A percentile compares a stretch with the other conserved stretches of the same genome.
These are phyloP conservation scores for Mortierella sp. DNA, from an alignment of 371 early-diverging fungal species.

Conservation along the genomic window DNA sequence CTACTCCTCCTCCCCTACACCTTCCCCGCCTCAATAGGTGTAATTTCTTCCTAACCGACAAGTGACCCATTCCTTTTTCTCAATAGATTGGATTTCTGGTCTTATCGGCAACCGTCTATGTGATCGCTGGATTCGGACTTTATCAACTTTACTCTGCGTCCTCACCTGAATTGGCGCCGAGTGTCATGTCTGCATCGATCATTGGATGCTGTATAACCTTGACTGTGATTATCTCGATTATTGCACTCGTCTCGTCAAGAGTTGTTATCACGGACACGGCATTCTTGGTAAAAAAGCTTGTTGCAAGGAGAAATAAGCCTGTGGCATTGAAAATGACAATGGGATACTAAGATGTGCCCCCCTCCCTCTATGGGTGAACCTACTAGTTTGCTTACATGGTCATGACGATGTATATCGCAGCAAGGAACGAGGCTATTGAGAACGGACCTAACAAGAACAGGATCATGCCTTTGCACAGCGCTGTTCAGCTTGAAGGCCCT, in stretches of 20 bases:
- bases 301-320: too few relatives aligned
- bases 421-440: conserved; percentile 49
- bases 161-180: conserved; percentile 42
- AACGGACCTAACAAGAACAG: conserved; percentile 28
- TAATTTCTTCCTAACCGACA: too few relatives aligned
- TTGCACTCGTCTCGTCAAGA: conserved; percentile 41
- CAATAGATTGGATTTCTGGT: conserved; percentile 42
- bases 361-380: background rate
- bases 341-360: too few relatives aligned
- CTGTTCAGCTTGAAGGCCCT: conserved; percentile 35
- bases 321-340: too few relatives aligned
- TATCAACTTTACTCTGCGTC: conserved; percentile 50
- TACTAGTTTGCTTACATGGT: conserved; percentile 51
- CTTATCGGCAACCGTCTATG: conserved; percentile 44
- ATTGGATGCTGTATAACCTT: conserved; percentile 52
- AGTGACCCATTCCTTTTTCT: background rate
- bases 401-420: conserved; percentile 54
- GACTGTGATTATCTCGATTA: conserved; percentile 39
- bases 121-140: conserved; percentile 41
- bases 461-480: conserved; percentile 49
- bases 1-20: too few relatives aligned
- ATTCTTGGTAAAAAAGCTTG: conserved; percentile 37
- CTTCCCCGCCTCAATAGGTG: too few relatives aligned
- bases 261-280: conserved; percentile 49
- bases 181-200: conserved; percentile 48